Base-by-base conservation (phyloP, 176 grass and related monocot species). In the Oryza longistaminata region DNA sequence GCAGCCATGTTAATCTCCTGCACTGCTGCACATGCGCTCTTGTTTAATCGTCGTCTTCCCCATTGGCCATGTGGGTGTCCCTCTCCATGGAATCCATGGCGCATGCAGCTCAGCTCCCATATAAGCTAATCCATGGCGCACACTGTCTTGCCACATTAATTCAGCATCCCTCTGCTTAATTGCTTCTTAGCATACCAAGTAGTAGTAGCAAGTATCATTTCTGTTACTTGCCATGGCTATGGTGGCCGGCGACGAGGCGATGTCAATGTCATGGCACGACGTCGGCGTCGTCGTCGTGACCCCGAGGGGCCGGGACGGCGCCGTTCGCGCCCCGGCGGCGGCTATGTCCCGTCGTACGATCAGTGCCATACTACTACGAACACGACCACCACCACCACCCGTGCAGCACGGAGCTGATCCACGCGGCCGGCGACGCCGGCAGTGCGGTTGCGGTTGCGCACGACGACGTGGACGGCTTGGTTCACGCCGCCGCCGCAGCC, bases 51-150 rank as follows among this genome's bases (percentile, higher is more conserved):
- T 79, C 52, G 3, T 26, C 68, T 50, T 73, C 42, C 2, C 53
- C 42, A 0, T 40, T 80, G 84, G 68, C 76, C 84, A 86, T 80
- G 76, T 80, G 84, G 9, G 68, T 21, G 68, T 39, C 26, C 21
- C 27, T 11, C 21, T 40, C 19, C 42, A 49, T 22, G 27, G 37
- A 70, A 72, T 55, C 76, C 17, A 40, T 40, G 39, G 39, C 7
- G 53, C n/a, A n/a, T n/a, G n/a, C 14, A 24, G 11, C 44, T 46
- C 14, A 24, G 11, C 44, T 46, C 42, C 39, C 48, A 79, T 73
- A 86, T 66, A n/a, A n/a, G n/a, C n/a, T n/a, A 53, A 70, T 72
- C 39, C 7, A 40, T 40, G 53, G 1, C 67, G 7, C 11, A 48
- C 12, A 70, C 2, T 8, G 12, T 58, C 25, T 77, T 29, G 42